Percentiles rank a stretch among this genome's conserved stretches.
These are phyloP conservation scores for Xylariaceae sp. DNA, from an alignment of 2,329 filamentous ascomycete species.

Conservation along the genomic window DNA sequence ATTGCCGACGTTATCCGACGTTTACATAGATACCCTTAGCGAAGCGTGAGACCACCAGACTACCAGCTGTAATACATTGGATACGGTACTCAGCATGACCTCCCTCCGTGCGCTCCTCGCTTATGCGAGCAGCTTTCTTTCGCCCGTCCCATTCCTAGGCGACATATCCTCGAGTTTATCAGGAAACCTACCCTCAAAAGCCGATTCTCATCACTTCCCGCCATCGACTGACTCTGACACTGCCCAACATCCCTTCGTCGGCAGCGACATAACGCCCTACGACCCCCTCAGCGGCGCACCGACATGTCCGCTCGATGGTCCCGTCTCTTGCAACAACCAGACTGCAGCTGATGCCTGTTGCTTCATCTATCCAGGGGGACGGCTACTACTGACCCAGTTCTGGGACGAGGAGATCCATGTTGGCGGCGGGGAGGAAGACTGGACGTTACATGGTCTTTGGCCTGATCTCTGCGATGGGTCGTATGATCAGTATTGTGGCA, in stretches of 20 bases:
- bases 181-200: constrained; percentile 20
- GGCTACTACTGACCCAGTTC: constrained; percentile 43
- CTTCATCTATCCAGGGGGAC: constrained; percentile 41
- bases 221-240: constrained; percentile 6
- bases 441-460: constrained; percentile 46
- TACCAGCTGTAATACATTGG: background rate
- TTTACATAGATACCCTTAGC: too few relatives aligned
- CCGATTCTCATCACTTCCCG: constrained; percentile 13
- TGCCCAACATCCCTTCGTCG: constrained; percentile 3
- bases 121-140: constrained; percentile 34
- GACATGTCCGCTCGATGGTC: constrained; percentile 41
- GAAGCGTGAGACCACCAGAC: too few relatives aligned
- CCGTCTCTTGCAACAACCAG: constrained; percentile 40
- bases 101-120: constrained; percentile 34
- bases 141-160: constrained; percentile 30
- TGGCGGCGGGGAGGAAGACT: constrained; percentile 41
- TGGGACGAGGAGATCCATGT: constrained; percentile 42
- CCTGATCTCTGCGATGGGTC: constrained; percentile 45
- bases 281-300: constrained; percentile 36
- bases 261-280: constrained; percentile 30
- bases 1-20: too few relatives aligned
- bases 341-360: constrained; percentile 40
- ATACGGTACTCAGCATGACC: constrained; percentile 5
- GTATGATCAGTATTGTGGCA: constrained; percentile 42
- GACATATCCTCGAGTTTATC: constrained; percentile 23